These are phyloP conservation scores for Lachnellula subtilissima DNA, from an alignment of 2,329 filamentous ascomycete species.

Conservation along the genomic window DNA sequence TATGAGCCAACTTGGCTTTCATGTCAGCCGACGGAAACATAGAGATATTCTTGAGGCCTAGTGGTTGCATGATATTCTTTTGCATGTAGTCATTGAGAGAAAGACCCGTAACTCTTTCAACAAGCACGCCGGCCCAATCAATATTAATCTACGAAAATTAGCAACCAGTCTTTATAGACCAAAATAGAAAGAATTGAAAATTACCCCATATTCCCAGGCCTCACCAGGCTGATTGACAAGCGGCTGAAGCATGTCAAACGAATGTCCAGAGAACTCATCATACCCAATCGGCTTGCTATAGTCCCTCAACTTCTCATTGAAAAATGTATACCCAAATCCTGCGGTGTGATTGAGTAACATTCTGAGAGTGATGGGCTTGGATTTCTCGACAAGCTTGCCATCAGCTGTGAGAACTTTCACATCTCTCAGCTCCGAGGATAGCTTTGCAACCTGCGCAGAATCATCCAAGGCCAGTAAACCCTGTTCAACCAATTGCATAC, in stretches of 20 bases:
- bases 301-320: constrained; percentile 46
- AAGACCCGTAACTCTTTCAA: constrained; percentile 42
- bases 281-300: constrained; percentile 40
- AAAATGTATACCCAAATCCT: constrained; percentile 55
- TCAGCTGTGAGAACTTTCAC: constrained; percentile 43
- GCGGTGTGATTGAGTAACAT: constrained; percentile 52
- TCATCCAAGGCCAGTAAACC: constrained; percentile 47
- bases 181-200: too few species aligned
- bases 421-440: constrained; percentile 46
- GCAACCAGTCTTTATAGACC: constrained; percentile 20
- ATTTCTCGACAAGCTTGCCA: constrained; percentile 38
- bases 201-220: constrained; percentile 56
- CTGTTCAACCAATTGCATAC: constrained; percentile 53
- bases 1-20: constrained; percentile 49
- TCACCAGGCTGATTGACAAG: constrained; percentile 60
- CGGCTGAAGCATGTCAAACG: constrained; percentile 18
- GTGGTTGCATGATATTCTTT: constrained; percentile 42
- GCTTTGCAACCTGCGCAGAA: constrained; percentile 46
- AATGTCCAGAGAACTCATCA: constrained; percentile 22
- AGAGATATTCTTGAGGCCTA: constrained; percentile 29
- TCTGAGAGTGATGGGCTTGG: constrained; percentile 48
- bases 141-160: constrained; percentile 38
- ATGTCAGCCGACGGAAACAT: constrained; percentile 40
- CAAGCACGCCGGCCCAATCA: constrained; percentile 49
- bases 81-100: constrained; percentile 46